These are phyloP conservation scores for Geranium incanum DNA, from an alignment of 441 rosid genomes.

Conservation along the genomic window DNA sequence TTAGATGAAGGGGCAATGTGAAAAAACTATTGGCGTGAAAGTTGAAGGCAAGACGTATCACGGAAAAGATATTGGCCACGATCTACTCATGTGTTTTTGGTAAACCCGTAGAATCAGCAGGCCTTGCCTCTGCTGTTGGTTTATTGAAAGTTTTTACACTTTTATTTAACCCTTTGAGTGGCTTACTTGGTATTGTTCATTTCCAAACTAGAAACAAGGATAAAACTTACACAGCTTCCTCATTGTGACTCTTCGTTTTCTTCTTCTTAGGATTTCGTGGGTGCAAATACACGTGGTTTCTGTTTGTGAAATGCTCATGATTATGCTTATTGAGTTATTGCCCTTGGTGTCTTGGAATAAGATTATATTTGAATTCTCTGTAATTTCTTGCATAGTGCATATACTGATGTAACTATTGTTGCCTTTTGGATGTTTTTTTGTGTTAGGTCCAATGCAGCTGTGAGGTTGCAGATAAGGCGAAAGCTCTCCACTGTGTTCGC, in stretches of 20 bases:
- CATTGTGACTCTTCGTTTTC: neutral
- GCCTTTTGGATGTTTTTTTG: neutral
- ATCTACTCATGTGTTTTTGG: neutral
- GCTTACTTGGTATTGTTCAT: neutral
- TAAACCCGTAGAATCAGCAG: neutral
- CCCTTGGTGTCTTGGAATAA: neutral
- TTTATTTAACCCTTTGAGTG: neutral
- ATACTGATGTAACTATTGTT: neutral
- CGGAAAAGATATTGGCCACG: neutral
- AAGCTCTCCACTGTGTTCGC: slow-evolving; percentile 17
- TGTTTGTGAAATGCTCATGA: neutral
- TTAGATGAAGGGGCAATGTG: neutral
- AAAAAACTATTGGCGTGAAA: neutral
- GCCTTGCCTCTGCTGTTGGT: neutral
- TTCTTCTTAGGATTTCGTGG: too few species aligned
- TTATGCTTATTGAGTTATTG: neutral
- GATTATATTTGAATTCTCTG: neutral
- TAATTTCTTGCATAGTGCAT: neutral
- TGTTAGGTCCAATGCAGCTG: slow-evolving; percentile 15
- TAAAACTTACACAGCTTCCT: neutral
- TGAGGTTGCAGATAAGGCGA: slow-evolving; percentile 16
- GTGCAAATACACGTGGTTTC: neutral
- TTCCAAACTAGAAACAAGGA: neutral
- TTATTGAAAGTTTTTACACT: neutral
- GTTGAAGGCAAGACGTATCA: neutral